Conservation (phyloP, 208 protist species). For the Trypanosomatidae sp. region DNA sequence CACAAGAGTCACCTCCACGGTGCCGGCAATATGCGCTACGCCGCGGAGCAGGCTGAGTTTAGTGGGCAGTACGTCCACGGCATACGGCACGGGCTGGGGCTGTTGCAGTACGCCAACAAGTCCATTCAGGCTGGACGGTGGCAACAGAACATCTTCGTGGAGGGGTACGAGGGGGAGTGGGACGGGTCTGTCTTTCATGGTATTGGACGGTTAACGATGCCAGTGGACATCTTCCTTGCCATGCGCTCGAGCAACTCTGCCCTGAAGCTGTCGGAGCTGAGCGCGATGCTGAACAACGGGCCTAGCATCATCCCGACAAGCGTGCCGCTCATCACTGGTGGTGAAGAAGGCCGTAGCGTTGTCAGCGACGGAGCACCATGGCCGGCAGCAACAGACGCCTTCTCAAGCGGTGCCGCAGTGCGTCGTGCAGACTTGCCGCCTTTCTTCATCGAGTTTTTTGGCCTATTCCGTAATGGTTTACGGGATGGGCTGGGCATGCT, state of each 20-base stretch:
- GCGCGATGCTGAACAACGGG: slow-evolving; percentile 3
- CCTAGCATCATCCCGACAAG: neutral
- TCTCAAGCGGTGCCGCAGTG: neutral
- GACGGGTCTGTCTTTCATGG: slow-evolving; percentile 68
- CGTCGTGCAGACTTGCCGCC: slow-evolving; percentile 5
- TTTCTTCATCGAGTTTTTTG: slow-evolving; percentile 66
- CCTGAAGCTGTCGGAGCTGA: slow-evolving; percentile 22
- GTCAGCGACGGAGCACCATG: neutral
- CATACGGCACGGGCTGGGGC: slow-evolving; percentile 61
- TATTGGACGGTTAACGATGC: slow-evolving; percentile 54
- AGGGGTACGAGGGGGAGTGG: slow-evolving; percentile 91
- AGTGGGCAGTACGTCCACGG: slow-evolving; percentile 69
- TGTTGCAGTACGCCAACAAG: slow-evolving; percentile 57
- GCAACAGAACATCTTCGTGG: slow-evolving; percentile 58
- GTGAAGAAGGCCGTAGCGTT: slow-evolving; percentile 3
- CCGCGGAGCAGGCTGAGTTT: slow-evolving; percentile 62
- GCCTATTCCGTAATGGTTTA: slow-evolving; percentile 70
- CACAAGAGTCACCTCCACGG: slow-evolving; percentile 61
- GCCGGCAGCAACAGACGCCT: neutral
- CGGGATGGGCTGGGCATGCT: slow-evolving; percentile 76
- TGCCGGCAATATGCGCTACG: slow-evolving; percentile 78
- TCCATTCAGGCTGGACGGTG: slow-evolving; percentile 65
- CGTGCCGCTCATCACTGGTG: neutral
- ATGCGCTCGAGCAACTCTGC: slow-evolving; percentile 21
- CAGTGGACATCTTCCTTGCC: slow-evolving; percentile 45